These are phyloP conservation scores for Apostasia shenzhenica DNA, from an alignment of 106 monocot species.

Conservation along the genomic window DNA sequence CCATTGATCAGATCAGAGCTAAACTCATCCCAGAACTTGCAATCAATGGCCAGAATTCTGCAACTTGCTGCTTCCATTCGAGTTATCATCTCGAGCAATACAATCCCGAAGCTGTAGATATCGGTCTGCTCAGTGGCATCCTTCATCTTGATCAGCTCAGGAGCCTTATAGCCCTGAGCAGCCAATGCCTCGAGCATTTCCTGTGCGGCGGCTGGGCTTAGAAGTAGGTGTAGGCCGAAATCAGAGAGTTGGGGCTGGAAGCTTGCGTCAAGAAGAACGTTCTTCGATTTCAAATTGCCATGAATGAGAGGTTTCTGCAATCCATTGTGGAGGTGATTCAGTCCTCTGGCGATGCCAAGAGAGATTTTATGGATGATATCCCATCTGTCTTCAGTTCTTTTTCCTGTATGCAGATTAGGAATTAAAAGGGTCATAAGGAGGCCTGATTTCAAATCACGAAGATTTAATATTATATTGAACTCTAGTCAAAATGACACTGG, in stretches of 20 bases:
- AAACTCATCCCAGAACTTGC: slow-evolving; percentile 50
- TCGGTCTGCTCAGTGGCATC: slow-evolving; percentile 62
- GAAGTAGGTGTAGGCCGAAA: slow-evolving; percentile 71
- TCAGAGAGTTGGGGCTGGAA: slow-evolving; percentile 69
- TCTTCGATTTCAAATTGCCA: slow-evolving; percentile 87
- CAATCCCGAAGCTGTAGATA: slow-evolving; percentile 82
- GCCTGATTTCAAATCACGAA: too few species aligned
- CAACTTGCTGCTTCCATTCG: slow-evolving; percentile 43
- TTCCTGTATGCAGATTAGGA: slow-evolving; percentile 25
- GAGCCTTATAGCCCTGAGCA: slow-evolving; percentile 78
- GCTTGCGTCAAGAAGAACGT: slow-evolving; percentile 60
- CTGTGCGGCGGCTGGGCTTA: slow-evolving; percentile 55
- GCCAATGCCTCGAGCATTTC: slow-evolving; percentile 71
- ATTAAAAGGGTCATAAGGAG: too few species aligned
- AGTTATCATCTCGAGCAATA: slow-evolving; percentile 80
- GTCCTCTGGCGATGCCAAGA: slow-evolving; percentile 60
- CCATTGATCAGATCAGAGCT: slow-evolving; percentile 33
- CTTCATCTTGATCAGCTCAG: slow-evolving; percentile 83
- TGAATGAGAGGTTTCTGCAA: slow-evolving; percentile 58
- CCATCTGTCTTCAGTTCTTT: slow-evolving; percentile 60
- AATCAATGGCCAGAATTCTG: slow-evolving; percentile 51
- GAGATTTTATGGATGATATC: slow-evolving; percentile 61
- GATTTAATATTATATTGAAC: too few species aligned
- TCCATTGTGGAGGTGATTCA: slow-evolving; percentile 85
- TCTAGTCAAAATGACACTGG: too few species aligned